These are phyloP conservation scores for Testicularia cyperi DNA, from an alignment of 1,284 basidiomycete genomes.

Conservation along the genomic window DNA sequence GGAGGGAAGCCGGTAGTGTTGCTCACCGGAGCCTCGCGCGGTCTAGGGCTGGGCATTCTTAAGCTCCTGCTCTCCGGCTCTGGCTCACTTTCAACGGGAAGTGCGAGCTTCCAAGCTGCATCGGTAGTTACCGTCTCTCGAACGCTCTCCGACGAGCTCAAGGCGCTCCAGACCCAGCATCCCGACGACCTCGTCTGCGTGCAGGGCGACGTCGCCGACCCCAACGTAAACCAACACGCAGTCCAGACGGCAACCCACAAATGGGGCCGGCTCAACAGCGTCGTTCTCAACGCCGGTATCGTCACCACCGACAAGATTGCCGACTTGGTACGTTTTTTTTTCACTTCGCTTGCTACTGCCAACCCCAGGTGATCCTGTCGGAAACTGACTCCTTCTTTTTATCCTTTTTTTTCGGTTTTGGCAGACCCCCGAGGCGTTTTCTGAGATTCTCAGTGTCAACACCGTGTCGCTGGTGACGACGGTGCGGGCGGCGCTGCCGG, in stretches of 20 bases:
- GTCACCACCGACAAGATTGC: slow-evolving; percentile 61
- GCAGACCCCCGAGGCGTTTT: slow-evolving; percentile 65
- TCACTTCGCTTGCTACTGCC: too few species aligned
- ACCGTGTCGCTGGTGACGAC: slow-evolving; percentile 77
- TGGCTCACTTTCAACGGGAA: neutral
- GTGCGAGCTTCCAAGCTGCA: slow-evolving; percentile 49
- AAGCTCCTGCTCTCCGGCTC: slow-evolving; percentile 65
- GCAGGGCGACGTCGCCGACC: slow-evolving; percentile 68
- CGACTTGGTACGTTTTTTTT: neutral
- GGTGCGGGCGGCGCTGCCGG: slow-evolving; percentile 69
- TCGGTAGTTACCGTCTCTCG: slow-evolving; percentile 77
- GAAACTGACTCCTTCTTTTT: too few species aligned
- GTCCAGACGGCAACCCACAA: slow-evolving; percentile 67
- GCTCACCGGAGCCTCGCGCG: slow-evolving; percentile 62
- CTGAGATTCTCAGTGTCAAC: slow-evolving; percentile 73
- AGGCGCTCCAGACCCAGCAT: slow-evolving; percentile 63
- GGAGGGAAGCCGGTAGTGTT: slow-evolving; percentile 44
- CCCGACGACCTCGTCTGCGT: slow-evolving; percentile 59
- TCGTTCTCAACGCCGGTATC: slow-evolving; percentile 77
- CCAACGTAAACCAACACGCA: slow-evolving; percentile 67
- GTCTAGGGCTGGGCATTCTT: slow-evolving; percentile 77
- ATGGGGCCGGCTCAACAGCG: slow-evolving; percentile 70
- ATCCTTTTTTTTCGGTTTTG: neutral
- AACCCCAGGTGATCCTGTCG: too few species aligned
- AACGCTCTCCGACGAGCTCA: slow-evolving; percentile 68